Base-by-base conservation (phyloP, 2,329 filamentous ascomycete species). In the Fusarium globosum region DNA sequence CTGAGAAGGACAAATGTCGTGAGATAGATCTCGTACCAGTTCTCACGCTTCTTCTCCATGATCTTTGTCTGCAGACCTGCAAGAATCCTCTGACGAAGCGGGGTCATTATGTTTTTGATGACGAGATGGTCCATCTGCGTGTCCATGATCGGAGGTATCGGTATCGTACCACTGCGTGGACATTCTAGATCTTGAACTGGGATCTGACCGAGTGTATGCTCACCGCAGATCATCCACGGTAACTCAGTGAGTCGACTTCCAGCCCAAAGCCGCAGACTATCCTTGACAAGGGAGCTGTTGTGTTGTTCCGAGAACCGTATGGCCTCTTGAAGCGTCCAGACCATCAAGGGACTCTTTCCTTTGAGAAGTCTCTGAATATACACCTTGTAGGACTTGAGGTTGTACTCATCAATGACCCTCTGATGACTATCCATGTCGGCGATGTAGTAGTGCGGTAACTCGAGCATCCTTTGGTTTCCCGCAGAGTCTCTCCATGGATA, bases 21-120 rank as follows among this genome's bases (percentile, higher is more conserved):
- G 9, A 48, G 45, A 12, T 48, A 48, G 4, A 30, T 48, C 45
- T 48, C 45, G 14, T 48, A 48, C 45, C 45, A 48, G 3, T 30
- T 48, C 7, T 48, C 26, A 4, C 45, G 45, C 10, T n/a, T 48
- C 13, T 30, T 48, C 13, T 48, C 26, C 45, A 48, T 30, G 4
- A n/a, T 48, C 1, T 48, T 48, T 8, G 3, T 12, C 7, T 48
- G 26, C 1, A 48, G 45, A 2, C 45, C 45, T 12, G 26, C 20
- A 3, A 30, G 26, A 9, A 48, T 48, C 7, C 20, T 4, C 3
- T 48, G 45, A 2, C 45, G 26, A 4, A 48, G 14, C 1, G 45
- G 45, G 12, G 45, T 48, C 45, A 48, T 48, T 26, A 48, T 48
- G 45, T 48, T 48, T 8, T 48, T 48, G 45, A 48, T 48, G 14